Percentiles rank a stretch among this genome's conserved stretches.
Evolutionary conservation across 306 rosid genomes (phyloP).

Genomic region (Echinosophora koreensis): DNA sequence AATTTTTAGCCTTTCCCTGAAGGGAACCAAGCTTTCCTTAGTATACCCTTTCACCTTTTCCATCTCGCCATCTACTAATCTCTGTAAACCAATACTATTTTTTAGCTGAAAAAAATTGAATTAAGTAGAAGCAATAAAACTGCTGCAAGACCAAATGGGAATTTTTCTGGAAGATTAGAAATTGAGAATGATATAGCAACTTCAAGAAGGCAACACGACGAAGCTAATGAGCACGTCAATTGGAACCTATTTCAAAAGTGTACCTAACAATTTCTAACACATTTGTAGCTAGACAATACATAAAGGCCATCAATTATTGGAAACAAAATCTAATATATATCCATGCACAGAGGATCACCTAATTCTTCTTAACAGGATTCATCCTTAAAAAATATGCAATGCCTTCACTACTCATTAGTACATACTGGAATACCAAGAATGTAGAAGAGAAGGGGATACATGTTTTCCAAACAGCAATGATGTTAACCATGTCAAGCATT

Average conservation of each 20-base stretch:
- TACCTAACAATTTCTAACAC: background rate
- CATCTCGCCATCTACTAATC: conserved; percentile 73
- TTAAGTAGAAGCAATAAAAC: conserved; percentile 8
- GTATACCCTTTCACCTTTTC: conserved; percentile 78
- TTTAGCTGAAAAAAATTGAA: background rate
- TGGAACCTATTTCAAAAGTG: conserved; percentile 1
- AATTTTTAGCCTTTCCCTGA: conserved; percentile 85
- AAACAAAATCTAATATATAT: background rate
- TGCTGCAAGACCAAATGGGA: background rate
- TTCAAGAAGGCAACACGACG: conserved; percentile 10
- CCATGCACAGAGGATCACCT: background rate
- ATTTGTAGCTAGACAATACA: background rate
- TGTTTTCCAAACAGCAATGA: background rate
- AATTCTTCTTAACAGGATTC: too few species aligned
- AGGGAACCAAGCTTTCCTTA: conserved; percentile 68
- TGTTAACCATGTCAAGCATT: background rate
- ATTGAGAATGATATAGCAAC: conserved; percentile 1
- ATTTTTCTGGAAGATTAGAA: background rate
- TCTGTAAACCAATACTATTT: conserved; percentile 56
- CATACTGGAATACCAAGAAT: background rate
- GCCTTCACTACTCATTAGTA: background rate
- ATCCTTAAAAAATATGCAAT: background rate
- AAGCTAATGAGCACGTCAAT: conserved; percentile 6
- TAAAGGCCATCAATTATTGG: background rate
- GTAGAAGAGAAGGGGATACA: background rate